Evolutionary conservation across 2,329 filamentous ascomycete genomes (phyloP), one percentile per base, ranked within the genome.

Genomic region (Talaromyces funiculosus): DNA sequence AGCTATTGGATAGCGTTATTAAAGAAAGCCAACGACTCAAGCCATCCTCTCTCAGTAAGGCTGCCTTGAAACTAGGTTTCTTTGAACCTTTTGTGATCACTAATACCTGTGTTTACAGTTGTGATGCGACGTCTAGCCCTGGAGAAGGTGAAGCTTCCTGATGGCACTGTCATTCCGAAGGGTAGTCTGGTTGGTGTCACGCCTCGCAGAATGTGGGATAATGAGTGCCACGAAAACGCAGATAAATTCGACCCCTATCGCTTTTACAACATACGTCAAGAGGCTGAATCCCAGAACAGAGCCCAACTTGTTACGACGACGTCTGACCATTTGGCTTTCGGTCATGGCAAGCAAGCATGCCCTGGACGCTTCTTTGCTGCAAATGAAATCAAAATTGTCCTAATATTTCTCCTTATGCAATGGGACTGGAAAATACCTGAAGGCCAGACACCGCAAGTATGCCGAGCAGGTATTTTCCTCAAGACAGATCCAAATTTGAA

Each of bases 261-360:
- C 3, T 84, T 79, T 49, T 47, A 22, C 20, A 47, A 26, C 12
- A 29, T 33, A 14, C 53, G 53, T 42, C 22, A 33, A 33, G 33
- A 42, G 35, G 20, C 53, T n/a, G 53, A 38, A 7, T 14, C 10
- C n/a, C 14, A 26, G 10, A n/a, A 33, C 3, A 33, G 35, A 33
- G 53, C 53, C 22, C 37, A 55, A n/a, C 35, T 55, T 29, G 53
- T 55, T 2, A 14, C 14, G 29, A 38, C 37, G 5, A n/a, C 22
- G 16, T 73, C 80, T 40, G 67, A 72, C 5, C 80, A 83, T 64
- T 67, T 85, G 29, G 73, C 80, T 0, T 86, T 86, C 68, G 83
- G 84, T 0, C 81, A 84, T 62, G 84, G 84, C 6, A 74, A 80
- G 63, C 82, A 86, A 67, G 67, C 70, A 31, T 73, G 71, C 55